A percentile compares a stretch with the other conserved stretches of the same genome.
Evolutionary conservation across 2,329 filamentous ascomycete genomes (phyloP).

Genomic region (Hypoxylon sp.): DNA sequence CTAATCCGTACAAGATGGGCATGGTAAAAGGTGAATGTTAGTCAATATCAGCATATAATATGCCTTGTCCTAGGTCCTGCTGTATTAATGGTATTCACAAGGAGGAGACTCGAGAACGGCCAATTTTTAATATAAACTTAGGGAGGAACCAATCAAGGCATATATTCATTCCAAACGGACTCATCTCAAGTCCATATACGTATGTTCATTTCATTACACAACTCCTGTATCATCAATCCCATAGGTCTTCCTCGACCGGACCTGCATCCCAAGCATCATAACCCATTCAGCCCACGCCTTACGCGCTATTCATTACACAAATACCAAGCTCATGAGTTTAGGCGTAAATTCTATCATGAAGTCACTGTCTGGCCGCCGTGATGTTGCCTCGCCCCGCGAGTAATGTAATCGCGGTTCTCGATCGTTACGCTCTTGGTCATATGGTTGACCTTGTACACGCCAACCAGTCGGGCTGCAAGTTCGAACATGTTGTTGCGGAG

Average conservation of each 20-base stretch:
- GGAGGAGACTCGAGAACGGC: neutral
- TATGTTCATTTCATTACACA: slow-evolving; percentile 29
- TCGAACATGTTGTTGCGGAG: slow-evolving; percentile 99
- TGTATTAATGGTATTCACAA: neutral
- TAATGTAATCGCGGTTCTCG: slow-evolving; percentile 84
- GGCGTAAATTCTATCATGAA: neutral
- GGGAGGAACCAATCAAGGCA: slow-evolving; percentile 4
- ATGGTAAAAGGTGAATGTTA: no score
- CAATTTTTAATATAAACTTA: neutral
- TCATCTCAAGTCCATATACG: slow-evolving; percentile 4
- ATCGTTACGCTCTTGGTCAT: slow-evolving; percentile 96
- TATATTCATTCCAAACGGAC: slow-evolving; percentile 25
- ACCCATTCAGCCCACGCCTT: slow-evolving; percentile 10
- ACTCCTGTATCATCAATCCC: slow-evolving; percentile 16
- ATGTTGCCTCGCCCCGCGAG: slow-evolving; percentile 46
- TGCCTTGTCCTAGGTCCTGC: no score
- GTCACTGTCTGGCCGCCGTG: slow-evolving; percentile 18
- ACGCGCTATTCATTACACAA: slow-evolving; percentile 16
- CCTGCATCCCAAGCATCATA: slow-evolving; percentile 12
- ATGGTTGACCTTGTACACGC: slow-evolving; percentile 99
- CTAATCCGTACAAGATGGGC: no score
- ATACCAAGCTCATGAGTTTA: neutral
- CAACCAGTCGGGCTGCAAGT: slow-evolving; percentile 92
- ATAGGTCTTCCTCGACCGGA: neutral
- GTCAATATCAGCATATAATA: no score